Conservation (phyloP, 225 moss, liverwort and hornwort genomes). For the Thuidium tamariscinum region DNA sequence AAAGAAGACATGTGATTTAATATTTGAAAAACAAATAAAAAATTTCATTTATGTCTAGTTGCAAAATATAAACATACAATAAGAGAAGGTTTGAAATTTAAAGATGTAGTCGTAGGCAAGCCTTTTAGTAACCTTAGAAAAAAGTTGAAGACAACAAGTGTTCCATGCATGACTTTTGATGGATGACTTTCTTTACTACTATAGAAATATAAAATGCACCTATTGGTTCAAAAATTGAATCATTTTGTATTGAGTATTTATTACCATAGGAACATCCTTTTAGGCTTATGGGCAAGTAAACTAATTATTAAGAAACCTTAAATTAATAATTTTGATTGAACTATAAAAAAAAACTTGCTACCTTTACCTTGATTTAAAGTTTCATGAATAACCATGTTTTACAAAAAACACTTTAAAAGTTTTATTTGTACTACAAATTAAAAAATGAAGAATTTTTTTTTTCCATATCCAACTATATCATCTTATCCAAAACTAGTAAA, state of each 20-base stretch:
- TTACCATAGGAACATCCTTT: fast-evolving
- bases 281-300: not conserved
- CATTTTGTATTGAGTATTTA: not conserved
- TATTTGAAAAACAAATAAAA: not conserved
- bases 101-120: too few species aligned
- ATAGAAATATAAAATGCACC: not conserved
- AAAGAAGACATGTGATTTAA: not conserved
- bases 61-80: not conserved
- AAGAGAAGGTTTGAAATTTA: not conserved
- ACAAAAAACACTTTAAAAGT: too few species aligned
- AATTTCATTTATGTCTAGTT: not conserved
- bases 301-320: not conserved
- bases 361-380: too few species aligned
- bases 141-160: fast-evolving
- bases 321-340: not conserved
- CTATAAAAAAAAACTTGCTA: too few species aligned
- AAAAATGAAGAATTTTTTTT: too few species aligned
- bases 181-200: too few species aligned
- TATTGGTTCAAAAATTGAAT: not conserved
- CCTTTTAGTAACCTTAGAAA: too few species aligned
- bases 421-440: too few species aligned
- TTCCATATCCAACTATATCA: not conserved
- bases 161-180: fast-evolving
- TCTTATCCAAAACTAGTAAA: not conserved
- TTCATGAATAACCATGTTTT: too few species aligned